A percentile compares a stretch with the other conserved stretches of the same genome.
Conservation (phyloP, 1,284 basidiomycete species). For the Athelia sp. region DNA sequence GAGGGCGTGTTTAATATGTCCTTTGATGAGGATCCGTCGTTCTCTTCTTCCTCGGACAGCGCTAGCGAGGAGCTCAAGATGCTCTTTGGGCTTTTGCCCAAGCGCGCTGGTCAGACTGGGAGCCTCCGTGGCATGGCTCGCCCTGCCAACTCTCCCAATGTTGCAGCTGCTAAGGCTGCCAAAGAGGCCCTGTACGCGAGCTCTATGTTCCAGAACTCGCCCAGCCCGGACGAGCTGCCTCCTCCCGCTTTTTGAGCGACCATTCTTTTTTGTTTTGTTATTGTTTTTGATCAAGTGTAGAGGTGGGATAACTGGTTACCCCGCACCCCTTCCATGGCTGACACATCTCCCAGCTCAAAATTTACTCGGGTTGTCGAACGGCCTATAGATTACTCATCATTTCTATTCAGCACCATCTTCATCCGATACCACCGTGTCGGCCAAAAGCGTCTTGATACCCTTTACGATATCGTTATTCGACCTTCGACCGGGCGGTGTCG, state of each 20-base stretch:
- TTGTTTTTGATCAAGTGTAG: background rate
- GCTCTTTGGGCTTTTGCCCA: slow-evolving; percentile 20
- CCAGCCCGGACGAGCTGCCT: slow-evolving; percentile 71
- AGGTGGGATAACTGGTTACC: no score
- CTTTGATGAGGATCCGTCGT: slow-evolving; percentile 54
- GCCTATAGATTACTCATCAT: background rate
- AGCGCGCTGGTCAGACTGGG: background rate
- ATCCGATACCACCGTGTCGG: background rate
- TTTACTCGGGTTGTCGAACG: background rate
- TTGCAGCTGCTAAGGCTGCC: slow-evolving; percentile 24
- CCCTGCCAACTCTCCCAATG: background rate
- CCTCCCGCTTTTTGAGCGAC: slow-evolving; percentile 52
- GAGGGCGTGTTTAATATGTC: slow-evolving; percentile 67
- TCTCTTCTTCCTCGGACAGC: slow-evolving; percentile 18
- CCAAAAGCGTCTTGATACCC: background rate
- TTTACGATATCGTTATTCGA: slow-evolving; percentile 2
- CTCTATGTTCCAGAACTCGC: slow-evolving; percentile 76
- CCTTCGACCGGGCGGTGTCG: background rate
- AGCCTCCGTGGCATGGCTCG: no score
- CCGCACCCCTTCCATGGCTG: no score
- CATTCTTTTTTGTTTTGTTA: background rate
- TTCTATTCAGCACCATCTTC: background rate
- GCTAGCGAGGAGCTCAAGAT: slow-evolving; percentile 35
- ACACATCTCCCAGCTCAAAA: background rate
- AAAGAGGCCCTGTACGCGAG: slow-evolving; percentile 59